These are phyloP conservation scores for Flueggea neowawraea DNA, from an alignment of 441 rosid species.

Conservation along the genomic window DNA sequence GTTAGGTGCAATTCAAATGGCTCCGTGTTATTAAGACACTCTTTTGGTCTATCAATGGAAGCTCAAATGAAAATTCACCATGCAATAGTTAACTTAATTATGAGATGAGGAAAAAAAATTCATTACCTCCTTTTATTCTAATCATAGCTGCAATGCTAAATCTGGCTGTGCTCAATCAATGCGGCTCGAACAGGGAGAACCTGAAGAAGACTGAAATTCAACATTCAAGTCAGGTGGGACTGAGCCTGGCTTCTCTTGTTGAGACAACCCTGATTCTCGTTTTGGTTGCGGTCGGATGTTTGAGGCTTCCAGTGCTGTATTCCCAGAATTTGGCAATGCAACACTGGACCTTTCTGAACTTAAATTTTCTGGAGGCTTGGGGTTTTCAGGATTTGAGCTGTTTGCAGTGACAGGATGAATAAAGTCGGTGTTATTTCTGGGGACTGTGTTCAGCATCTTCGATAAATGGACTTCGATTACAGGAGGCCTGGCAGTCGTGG, in stretches of 20 bases:
- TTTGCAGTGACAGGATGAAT: constrained; percentile 10
- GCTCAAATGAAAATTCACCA: constrained; percentile 16
- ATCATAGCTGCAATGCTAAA: constrained; percentile 55
- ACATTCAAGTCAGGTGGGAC: constrained; percentile 41
- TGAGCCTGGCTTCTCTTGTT: constrained; percentile 19
- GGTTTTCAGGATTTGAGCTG: constrained; percentile 11
- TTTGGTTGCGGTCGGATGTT: constrained; percentile 12
- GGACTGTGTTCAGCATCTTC: constrained; percentile 18
- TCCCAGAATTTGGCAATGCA: constrained; percentile 14
- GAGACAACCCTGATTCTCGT: constrained; percentile 15
- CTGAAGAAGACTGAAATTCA: constrained; percentile 31
- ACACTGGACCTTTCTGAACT: background rate
- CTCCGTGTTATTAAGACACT: constrained; percentile 15
- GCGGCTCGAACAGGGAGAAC: constrained; percentile 34
- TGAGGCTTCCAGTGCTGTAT: background rate
- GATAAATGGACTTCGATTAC: constrained; percentile 23
- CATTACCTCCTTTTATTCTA: constrained; percentile 12
- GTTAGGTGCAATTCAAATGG: constrained; percentile 28
- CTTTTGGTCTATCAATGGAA: constrained; percentile 10
- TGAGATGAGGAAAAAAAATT: constrained; percentile 4
- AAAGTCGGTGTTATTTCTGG: constrained; percentile 19
- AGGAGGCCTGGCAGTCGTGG: constrained; percentile 16
- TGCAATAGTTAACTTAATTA: constrained; percentile 20
- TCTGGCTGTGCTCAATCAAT: constrained; percentile 46
- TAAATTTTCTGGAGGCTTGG: constrained; percentile 14